Conservation (phyloP, 768 basidiomycete species). For the Termitomyces sp. region DNA sequence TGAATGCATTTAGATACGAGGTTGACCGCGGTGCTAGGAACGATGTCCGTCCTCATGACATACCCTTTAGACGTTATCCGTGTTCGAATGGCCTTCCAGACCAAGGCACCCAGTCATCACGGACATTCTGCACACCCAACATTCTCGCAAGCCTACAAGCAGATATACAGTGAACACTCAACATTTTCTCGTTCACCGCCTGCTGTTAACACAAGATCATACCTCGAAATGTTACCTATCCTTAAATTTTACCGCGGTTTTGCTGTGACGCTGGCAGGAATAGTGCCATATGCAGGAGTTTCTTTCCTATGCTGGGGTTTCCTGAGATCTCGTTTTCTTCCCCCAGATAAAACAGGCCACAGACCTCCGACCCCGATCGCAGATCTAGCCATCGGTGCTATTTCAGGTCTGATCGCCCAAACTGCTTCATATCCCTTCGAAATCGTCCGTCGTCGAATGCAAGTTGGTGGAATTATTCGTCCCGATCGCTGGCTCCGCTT, state of each 20-base stretch:
- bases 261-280: constrained; percentile 85
- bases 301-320: constrained; percentile 92
- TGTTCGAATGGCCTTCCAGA: constrained; percentile 92
- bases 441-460: constrained; percentile 88
- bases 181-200: constrained; percentile 20
- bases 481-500: constrained; percentile 78
- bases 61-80: constrained; percentile 96
- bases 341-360: constrained; percentile 33
- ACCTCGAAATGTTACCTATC: constrained; percentile 63
- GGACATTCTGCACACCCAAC: constrained; percentile 35
- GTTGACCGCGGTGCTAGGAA: constrained; percentile 40
- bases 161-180: constrained; percentile 71
- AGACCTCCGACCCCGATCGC: constrained; percentile 41
- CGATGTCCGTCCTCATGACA: constrained; percentile 84
- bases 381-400: constrained; percentile 80
- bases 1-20: neutral
- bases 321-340: constrained; percentile 57
- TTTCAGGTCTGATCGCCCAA: constrained; percentile 83
- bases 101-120: constrained; percentile 30
- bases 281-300: constrained; percentile 94
- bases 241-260: constrained; percentile 98
- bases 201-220: constrained; percentile 18
- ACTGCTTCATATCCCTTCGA: constrained; percentile 95
- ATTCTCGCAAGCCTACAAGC: constrained; percentile 48
- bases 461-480: constrained; percentile 82